A percentile compares a stretch with the other conserved stretches of the same genome.
Conservation (phyloP, 768 basidiomycete genomes). For the Chalciporus pseudorubinellus region DNA sequence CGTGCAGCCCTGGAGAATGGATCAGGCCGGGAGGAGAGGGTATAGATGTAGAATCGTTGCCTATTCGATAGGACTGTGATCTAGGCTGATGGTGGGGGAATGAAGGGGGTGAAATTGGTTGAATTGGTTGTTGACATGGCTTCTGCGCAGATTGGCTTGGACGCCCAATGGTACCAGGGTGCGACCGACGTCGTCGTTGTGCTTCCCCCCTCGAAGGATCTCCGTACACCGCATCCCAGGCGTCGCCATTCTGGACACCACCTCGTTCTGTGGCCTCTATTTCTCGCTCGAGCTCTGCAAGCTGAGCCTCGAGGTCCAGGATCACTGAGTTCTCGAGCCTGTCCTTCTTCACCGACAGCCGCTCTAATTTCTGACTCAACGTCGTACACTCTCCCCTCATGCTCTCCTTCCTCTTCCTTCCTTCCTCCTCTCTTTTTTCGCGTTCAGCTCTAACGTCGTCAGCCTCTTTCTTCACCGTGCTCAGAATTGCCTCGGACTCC, state of each 20-base stretch:
- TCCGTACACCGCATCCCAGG: slow-evolving; percentile 12
- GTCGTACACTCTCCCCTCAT: slow-evolving; percentile 57
- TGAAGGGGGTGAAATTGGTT: slow-evolving; percentile 27
- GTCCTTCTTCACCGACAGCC: slow-evolving; percentile 60
- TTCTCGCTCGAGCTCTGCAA: slow-evolving; percentile 58
- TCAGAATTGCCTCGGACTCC: slow-evolving; percentile 42
- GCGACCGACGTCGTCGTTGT: slow-evolving; percentile 25
- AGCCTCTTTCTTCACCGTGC: slow-evolving; percentile 42
- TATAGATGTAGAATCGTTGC: slow-evolving; percentile 13
- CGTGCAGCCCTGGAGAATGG: slow-evolving; percentile 12
- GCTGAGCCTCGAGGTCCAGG: slow-evolving; percentile 65
- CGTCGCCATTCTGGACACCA: slow-evolving; percentile 15
- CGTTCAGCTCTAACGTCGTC: slow-evolving; percentile 43
- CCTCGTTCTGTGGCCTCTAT: slow-evolving; percentile 44
- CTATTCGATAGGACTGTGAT: slow-evolving; percentile 25
- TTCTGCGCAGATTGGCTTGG: slow-evolving; percentile 12
- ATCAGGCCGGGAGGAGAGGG: slow-evolving; percentile 17
- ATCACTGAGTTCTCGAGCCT: slow-evolving; percentile 58
- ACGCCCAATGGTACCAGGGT: slow-evolving; percentile 31
- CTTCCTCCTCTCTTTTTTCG: slow-evolving; percentile 47
- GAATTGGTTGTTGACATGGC: slow-evolving; percentile 8
- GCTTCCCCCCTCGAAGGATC: slow-evolving; percentile 18
- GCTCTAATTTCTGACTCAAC: slow-evolving; percentile 64
- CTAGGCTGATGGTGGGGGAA: slow-evolving; percentile 27
- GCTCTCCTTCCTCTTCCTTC: slow-evolving; percentile 52